Evolutionary conservation across 2,329 filamentous ascomycete species (phyloP).

Genomic region (Colletotrichum sp.): DNA sequence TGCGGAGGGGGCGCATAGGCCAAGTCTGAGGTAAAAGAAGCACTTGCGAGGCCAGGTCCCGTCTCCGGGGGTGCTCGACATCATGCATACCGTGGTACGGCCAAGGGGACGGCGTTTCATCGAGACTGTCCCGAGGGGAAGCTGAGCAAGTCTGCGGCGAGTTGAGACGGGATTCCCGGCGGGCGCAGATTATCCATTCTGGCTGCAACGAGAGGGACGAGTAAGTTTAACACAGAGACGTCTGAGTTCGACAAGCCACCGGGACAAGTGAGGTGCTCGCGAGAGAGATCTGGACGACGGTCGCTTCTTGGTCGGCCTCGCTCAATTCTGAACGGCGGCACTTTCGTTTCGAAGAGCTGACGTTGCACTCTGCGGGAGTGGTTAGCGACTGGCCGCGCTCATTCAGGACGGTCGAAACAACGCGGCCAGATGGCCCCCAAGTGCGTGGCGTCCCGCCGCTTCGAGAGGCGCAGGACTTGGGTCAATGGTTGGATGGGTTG

Average conservation of each 20-base stretch:
- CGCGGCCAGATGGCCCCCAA: neutral
- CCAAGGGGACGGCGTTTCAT: constrained; percentile 9
- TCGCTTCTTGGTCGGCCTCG: neutral
- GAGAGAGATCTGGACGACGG: neutral
- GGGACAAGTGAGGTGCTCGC: neutral
- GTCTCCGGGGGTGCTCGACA: neutral
- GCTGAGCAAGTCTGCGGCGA: neutral
- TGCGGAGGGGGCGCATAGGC: neutral
- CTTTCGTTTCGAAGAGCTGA: neutral
- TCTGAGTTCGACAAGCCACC: neutral
- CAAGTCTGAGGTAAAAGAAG: constrained; percentile 6
- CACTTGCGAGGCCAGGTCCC: neutral
- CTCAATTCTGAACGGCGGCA: neutral
- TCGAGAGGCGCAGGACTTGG: constrained; percentile 11
- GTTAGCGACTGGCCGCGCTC: neutral
- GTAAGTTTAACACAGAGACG: neutral
- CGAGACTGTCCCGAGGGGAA: constrained; percentile 3
- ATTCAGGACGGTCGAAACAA: constrained; percentile 11
- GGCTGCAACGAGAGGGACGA: neutral
- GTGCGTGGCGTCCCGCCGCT: neutral
- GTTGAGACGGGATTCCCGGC: constrained; percentile 14
- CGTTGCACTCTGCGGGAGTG: neutral
- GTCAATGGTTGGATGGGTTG: constrained; percentile 8
- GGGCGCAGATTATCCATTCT: neutral
- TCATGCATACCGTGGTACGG: constrained; percentile 14